A percentile compares a stretch with the other conserved stretches of the same genome.
These are phyloP conservation scores for Aurinia saxatilis DNA, from an alignment of 345 rosid genomes.

Conservation along the genomic window DNA sequence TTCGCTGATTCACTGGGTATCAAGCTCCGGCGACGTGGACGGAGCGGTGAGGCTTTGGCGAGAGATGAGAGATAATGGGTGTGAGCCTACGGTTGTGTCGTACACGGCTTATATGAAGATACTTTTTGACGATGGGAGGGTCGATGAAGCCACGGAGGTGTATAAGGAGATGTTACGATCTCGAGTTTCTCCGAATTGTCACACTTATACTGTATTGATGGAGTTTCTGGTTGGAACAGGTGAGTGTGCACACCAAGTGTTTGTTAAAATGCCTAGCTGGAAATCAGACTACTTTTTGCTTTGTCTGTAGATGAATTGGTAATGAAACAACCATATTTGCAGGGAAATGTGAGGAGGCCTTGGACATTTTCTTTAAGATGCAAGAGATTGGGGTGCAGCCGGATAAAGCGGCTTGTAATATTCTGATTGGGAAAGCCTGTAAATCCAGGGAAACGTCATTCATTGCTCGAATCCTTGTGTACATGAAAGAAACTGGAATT, in stretches of 20 bases:
- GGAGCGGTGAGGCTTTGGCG: slow-evolving; percentile 59
- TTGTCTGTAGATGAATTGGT: no score
- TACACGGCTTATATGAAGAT: slow-evolving; percentile 85
- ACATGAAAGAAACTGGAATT: slow-evolving; percentile 52
- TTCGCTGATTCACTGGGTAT: slow-evolving; percentile 75
- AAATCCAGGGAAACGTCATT: slow-evolving; percentile 39
- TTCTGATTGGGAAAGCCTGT: slow-evolving; percentile 67
- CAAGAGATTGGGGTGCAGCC: slow-evolving; percentile 74
- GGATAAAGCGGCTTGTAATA: slow-evolving; percentile 88
- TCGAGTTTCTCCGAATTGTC: slow-evolving; percentile 61
- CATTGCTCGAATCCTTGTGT: slow-evolving; percentile 42
- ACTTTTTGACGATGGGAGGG: slow-evolving; percentile 48
- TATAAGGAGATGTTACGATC: slow-evolving; percentile 60
- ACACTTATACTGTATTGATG: slow-evolving; percentile 80
- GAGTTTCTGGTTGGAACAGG: slow-evolving; percentile 60
- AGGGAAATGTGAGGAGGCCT: slow-evolving; percentile 67
- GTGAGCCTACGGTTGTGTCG: slow-evolving; percentile 57
- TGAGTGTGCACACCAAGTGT: slow-evolving; percentile 33
- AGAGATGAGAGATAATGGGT: slow-evolving; percentile 54
- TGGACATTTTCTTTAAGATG: slow-evolving; percentile 66
- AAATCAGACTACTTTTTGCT: background rate
- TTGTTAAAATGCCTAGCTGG: slow-evolving; percentile 32
- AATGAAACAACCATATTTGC: no score
- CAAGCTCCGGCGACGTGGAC: slow-evolving; percentile 54
- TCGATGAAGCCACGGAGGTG: slow-evolving; percentile 55